Evolutionary conservation across 306 rosid genomes (phyloP), one percentile per base, ranked within the genome.

Genomic region (Lupinus albus): DNA sequence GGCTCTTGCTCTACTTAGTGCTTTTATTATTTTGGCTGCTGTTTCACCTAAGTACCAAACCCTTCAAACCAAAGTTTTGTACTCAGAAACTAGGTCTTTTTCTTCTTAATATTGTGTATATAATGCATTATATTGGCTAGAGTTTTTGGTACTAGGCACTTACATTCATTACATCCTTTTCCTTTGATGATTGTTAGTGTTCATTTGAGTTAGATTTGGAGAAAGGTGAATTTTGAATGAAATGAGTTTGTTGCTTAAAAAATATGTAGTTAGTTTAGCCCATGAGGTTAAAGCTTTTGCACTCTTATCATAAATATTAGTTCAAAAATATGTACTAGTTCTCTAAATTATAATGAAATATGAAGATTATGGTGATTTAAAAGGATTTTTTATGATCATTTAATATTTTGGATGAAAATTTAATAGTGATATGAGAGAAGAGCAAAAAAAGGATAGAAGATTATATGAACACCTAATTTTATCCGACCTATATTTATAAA

Each of bases 21-120:
- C 85, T 69, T 53, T 79, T 79, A 88, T 89, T 28, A 79, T 89
- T 49, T 76, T 89, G 66, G 88, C 88, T 33, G 93, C 94, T 16
- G 76, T 88, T 51, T 87, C 96, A 7, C 94, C 95, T 0, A 87
- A 77, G 77, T 58, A 68, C 73, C 86, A 76, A 49, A 36, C 67
- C 32, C 38, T 71, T 64, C 79, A 81, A 21, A 81, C 8, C 66
- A 85, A 80, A 64, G 79, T 75, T 16, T 44, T 83, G 5, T 80
- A 76, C 77, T 81, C 90, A 5, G 81, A 84, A 48, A n/a, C 85
- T 4, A 84, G 75, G 60, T 75, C 42, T 53, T 58, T 74, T 35
- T 68, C 86, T 17, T 84, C 84, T 65, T 76, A 36, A 33, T 42
- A 9, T n/a, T 47, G n/a, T n/a, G n/a, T n/a, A 33, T 42, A 9